Evolutionary conservation across 305 asterid species (phyloP).

Genomic region (Ruellia speciosa): DNA sequence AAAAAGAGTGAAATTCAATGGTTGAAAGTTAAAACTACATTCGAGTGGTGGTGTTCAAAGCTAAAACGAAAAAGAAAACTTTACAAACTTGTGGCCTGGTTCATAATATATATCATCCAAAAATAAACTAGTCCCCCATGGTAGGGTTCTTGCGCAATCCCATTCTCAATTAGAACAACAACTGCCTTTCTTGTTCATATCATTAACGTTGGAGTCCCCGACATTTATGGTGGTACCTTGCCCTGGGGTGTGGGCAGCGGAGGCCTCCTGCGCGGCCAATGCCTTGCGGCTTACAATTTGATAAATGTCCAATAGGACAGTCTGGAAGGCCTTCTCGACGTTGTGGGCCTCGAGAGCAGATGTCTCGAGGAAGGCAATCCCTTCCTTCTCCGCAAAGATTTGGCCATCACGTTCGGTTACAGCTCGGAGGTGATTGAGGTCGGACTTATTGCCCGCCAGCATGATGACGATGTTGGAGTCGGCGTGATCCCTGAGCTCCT

Average conservation of each 20-base stretch:
- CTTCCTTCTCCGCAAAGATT: conserved; percentile 49
- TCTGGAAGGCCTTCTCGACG: conserved; percentile 58
- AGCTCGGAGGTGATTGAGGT: conserved; percentile 49
- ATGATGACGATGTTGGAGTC: conserved; percentile 64
- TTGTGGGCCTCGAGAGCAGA: conserved; percentile 59
- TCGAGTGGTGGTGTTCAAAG: too few relatives aligned
- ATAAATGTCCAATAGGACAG: conserved; percentile 49
- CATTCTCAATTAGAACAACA: conserved; percentile 39
- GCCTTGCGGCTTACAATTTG: conserved; percentile 59
- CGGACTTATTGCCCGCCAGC: conserved; percentile 57
- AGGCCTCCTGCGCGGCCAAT: conserved; percentile 57
- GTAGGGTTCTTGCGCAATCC: neutral
- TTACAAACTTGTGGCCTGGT: too few relatives aligned
- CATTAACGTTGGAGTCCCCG: conserved; percentile 28
- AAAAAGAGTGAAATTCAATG: too few relatives aligned
- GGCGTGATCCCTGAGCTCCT: conserved; percentile 51
- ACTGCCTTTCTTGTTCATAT: conserved; percentile 25
- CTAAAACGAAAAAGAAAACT: too few relatives aligned
- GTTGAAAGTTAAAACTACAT: too few relatives aligned
- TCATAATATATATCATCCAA: too few relatives aligned
- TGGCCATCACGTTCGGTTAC: conserved; percentile 46
- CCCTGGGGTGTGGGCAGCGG: conserved; percentile 31
- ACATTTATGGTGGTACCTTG: conserved; percentile 57
- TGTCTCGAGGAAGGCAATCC: conserved; percentile 52
- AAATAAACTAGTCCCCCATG: too few relatives aligned